phyloP scores from a whole-genome alignment of 768 basidiomycete genomes.

The Hericium alpestre region DNA sequence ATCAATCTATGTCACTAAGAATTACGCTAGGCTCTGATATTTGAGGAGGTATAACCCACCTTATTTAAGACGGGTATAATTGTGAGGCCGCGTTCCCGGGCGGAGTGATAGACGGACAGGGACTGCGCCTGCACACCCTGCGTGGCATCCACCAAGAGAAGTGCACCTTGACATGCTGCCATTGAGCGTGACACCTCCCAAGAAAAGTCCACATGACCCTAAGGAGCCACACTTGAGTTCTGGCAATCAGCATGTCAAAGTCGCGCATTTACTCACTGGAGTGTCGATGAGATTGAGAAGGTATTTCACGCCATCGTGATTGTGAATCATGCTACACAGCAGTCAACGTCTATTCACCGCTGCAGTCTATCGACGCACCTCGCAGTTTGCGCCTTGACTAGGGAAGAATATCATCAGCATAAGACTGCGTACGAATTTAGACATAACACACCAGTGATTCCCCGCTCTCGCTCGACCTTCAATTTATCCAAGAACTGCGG shows the following conservation, averaged over 20 bases:
- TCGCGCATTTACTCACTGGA: conserved; percentile 40
- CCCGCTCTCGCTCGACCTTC: conserved; percentile 93
- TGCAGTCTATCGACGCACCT: conserved; percentile 34
- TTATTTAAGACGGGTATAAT: conserved; percentile 93
- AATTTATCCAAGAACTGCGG: conserved; percentile 86
- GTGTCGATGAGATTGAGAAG: conserved; percentile 95
- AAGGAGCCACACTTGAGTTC: neutral
- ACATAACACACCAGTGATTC: conserved; percentile 69
- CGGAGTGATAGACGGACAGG: conserved; percentile 87
- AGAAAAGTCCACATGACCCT: conserved; percentile 97
- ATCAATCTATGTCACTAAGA: conserved; percentile 54
- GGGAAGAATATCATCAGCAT: conserved; percentile 3
- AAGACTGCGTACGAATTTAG: neutral
- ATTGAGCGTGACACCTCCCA: conserved; percentile 93
- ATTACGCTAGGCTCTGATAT: neutral
- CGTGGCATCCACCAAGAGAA: conserved; percentile 83
- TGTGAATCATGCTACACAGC: conserved; percentile 63
- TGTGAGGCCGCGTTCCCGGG: conserved; percentile 65
- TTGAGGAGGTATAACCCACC: conserved; percentile 26
- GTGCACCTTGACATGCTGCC: conserved; percentile 87
- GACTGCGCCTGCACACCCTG: conserved; percentile 98
- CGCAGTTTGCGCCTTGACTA: conserved; percentile 93
- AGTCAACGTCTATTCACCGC: conserved; percentile 6
- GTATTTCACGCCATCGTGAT: conserved; percentile 41
- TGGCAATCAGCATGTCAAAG: neutral